A percentile compares a stretch with the other conserved stretches of the same genome.
Conservation (phyloP, 805 yeast genomes). For the Yamadazyma scolyti region DNA sequence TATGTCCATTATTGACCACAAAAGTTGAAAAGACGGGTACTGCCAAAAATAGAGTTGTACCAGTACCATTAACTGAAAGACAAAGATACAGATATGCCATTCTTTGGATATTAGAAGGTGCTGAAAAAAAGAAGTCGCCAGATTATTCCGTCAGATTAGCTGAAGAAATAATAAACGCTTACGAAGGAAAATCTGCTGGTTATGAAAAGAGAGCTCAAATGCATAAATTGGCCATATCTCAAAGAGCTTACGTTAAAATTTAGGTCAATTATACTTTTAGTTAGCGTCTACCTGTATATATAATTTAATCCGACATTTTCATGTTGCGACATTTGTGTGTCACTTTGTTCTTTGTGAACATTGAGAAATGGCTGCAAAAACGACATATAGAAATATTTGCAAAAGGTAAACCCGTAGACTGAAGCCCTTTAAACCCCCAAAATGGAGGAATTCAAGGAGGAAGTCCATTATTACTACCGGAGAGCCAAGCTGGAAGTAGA, state of each 20-base stretch:
- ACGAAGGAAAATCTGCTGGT: constrained; percentile 74
- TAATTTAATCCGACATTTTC: too few species aligned
- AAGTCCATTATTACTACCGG: constrained; percentile 13
- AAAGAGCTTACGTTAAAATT: constrained; percentile 70
- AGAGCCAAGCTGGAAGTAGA: constrained; percentile 29
- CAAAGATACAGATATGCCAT: constrained; percentile 87
- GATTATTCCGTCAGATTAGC: constrained; percentile 86
- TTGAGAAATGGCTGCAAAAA: too few species aligned
- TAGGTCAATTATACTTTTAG: constrained; percentile 10
- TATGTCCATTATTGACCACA: constrained; percentile 81
- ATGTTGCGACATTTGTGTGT: too few species aligned
- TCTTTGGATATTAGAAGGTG: constrained; percentile 84
- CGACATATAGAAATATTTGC: too few species aligned
- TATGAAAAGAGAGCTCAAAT: constrained; percentile 78
- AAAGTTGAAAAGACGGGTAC: constrained; percentile 78
- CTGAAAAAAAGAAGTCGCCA: constrained; percentile 71
- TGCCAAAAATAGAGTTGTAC: constrained; percentile 78
- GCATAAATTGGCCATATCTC: constrained; percentile 84
- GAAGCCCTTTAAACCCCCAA: too few species aligned
- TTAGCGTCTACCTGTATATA: constrained; percentile 11
- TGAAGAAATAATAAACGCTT: constrained; percentile 80
- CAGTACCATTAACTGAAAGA: constrained; percentile 76
- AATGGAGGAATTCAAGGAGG: too few species aligned
- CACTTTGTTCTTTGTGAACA: too few species aligned
- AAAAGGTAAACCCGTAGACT: too few species aligned